Conservation (phyloP, 2,329 filamentous ascomycete genomes). For the Mycosphaerella sp. region DNA sequence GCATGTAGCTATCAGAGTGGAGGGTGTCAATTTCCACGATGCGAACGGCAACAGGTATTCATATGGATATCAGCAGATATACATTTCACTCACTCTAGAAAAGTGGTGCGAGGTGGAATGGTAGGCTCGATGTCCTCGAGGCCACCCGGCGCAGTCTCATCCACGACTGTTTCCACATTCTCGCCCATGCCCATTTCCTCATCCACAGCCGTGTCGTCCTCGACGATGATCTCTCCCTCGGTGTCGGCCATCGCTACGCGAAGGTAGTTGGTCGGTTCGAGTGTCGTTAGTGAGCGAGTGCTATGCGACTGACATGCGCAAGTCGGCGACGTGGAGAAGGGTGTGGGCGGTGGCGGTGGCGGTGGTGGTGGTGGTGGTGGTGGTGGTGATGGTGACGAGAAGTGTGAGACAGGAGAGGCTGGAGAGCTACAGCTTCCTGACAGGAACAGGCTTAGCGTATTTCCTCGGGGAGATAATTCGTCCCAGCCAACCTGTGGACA, state of each 20-base stretch:
- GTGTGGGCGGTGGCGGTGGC: too few relatives aligned
- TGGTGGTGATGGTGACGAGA: too few relatives aligned
- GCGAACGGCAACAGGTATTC: not conserved
- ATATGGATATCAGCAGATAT: not conserved
- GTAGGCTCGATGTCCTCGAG: slow-evolving; percentile 42
- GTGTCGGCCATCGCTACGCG: slow-evolving; percentile 30
- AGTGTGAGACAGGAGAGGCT: too few relatives aligned
- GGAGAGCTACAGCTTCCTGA: too few relatives aligned
- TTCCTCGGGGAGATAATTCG: too few relatives aligned
- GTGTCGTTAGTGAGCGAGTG: not conserved
- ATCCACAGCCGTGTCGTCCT: slow-evolving; percentile 38
- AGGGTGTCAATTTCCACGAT: not conserved
- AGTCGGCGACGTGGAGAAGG: too few relatives aligned
- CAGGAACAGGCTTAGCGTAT: too few relatives aligned
- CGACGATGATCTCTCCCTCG: slow-evolving; percentile 30
- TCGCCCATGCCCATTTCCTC: slow-evolving; percentile 50
- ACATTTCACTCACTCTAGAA: slow-evolving; percentile 39
- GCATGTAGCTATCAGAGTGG: slow-evolving; percentile 38
- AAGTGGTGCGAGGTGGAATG: slow-evolving; percentile 37
- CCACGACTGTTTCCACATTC: slow-evolving; percentile 26
- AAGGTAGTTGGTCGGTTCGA: not conserved
- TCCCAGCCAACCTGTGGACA: too few relatives aligned
- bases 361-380: too few relatives aligned
- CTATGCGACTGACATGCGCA: not conserved
- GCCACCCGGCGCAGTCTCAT: slow-evolving; percentile 34